A percentile compares a stretch with the other conserved stretches of the same genome.
Conservation (phyloP, 2,329 filamentous ascomycete species). For the Colletotrichum lindemuthianum region DNA sequence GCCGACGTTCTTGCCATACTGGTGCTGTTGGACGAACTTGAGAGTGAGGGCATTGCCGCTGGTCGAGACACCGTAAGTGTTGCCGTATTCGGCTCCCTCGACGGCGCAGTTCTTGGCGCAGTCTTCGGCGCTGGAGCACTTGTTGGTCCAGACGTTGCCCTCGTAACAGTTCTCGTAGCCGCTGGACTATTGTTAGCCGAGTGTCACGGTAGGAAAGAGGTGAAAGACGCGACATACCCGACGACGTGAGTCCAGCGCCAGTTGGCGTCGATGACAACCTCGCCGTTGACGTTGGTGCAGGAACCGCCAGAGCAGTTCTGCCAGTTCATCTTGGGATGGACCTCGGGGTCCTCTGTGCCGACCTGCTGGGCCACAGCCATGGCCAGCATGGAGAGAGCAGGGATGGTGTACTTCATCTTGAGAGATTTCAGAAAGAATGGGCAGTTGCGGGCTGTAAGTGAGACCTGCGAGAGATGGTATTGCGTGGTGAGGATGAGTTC, state of each 20-base stretch:
- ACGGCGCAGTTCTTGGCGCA: slow-evolving; percentile 53
- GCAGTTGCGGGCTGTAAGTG: background rate
- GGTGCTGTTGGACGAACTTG: slow-evolving; percentile 59
- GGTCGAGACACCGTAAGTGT: slow-evolving; percentile 56
- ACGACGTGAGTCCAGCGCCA: slow-evolving; percentile 59
- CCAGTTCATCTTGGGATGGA: slow-evolving; percentile 41
- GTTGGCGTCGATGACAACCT: slow-evolving; percentile 58
- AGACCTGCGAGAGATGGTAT: background rate
- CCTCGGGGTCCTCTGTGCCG: slow-evolving; percentile 40
- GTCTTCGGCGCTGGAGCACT: slow-evolving; percentile 47
- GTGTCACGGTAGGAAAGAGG: slow-evolving; percentile 47
- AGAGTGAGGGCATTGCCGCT: slow-evolving; percentile 55
- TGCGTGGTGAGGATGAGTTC: slow-evolving; percentile 1
- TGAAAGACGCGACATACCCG: slow-evolving; percentile 39
- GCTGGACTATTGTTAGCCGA: background rate
- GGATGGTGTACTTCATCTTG: slow-evolving; percentile 35
- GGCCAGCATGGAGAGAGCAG: slow-evolving; percentile 37
- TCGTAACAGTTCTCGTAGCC: slow-evolving; percentile 44
- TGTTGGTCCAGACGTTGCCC: slow-evolving; percentile 45
- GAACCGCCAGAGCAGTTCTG: slow-evolving; percentile 39
- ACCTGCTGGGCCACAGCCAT: slow-evolving; percentile 39
- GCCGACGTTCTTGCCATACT: slow-evolving; percentile 46
- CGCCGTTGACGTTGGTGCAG: slow-evolving; percentile 53
- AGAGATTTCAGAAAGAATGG: background rate
- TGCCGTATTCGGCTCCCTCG: slow-evolving; percentile 54